Evolutionary conservation across 768 basidiomycete genomes (phyloP).

Genomic region (Tulasnella sp.): DNA sequence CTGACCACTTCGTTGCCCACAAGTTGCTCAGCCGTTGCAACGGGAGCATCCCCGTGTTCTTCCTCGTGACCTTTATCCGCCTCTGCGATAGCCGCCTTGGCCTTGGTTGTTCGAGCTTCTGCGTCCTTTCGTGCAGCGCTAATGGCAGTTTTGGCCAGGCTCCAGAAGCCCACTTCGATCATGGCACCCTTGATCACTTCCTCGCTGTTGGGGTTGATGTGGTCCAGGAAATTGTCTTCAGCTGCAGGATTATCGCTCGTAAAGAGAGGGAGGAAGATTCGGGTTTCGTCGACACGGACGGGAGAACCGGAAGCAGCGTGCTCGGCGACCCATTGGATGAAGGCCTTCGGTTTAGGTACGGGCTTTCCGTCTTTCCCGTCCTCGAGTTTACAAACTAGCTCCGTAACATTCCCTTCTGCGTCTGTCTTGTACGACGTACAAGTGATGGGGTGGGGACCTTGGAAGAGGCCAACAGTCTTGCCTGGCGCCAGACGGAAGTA

Average conservation of each 20-base stretch:
- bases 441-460: conserved; percentile 84
- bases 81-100: conserved; percentile 30
- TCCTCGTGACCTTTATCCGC: conserved; percentile 34
- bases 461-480: conserved; percentile 94
- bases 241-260: conserved; percentile 81
- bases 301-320: conserved; percentile 71
- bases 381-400: conserved; percentile 74
- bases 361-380: conserved; percentile 44
- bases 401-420: conserved; percentile 59
- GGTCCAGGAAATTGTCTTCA: conserved; percentile 67
- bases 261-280: conserved; percentile 90
- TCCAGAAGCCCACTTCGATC: conserved; percentile 84
- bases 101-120: conserved; percentile 49
- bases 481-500: conserved; percentile 98
- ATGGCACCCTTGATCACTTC: conserved; percentile 74
- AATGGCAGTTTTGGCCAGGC: conserved; percentile 61
- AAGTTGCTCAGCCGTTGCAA: conserved; percentile 67
- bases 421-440: conserved; percentile 84
- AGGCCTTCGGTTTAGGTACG: conserved; percentile 74
- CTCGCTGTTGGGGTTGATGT: conserved; percentile 75
- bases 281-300: conserved; percentile 77
- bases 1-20: conserved; percentile 87
- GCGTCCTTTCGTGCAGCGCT: conserved; percentile 51
- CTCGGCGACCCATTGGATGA: conserved; percentile 95
- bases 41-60: conserved; percentile 41